A percentile compares a stretch with the other conserved stretches of the same genome.
Evolutionary conservation across 768 basidiomycete species (phyloP).

Genomic region (Gymnopilus dilepis): DNA sequence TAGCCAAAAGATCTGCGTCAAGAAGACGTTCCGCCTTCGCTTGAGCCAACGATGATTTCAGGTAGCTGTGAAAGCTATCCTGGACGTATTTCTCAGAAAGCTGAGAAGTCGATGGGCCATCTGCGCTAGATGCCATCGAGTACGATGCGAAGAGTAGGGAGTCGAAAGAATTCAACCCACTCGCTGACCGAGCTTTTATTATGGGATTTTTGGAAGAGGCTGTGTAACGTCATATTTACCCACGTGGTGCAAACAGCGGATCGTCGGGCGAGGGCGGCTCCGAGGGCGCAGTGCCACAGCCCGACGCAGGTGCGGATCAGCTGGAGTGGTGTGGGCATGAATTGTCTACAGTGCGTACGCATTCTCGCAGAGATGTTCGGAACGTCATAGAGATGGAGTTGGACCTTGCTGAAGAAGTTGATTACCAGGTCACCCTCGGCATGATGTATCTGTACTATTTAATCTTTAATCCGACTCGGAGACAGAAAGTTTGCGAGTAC

Average conservation of each 20-base stretch:
- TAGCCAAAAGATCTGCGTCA: conserved; percentile 73
- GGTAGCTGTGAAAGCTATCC: conserved; percentile 82
- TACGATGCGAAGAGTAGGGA: neutral
- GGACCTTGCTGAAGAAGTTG: too few relatives aligned
- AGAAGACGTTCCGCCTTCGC: conserved; percentile 79
- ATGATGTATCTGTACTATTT: too few relatives aligned
- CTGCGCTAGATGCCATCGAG: neutral
- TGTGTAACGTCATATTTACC: conserved; percentile 6
- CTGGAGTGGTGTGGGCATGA: too few relatives aligned
- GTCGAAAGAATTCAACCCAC: neutral
- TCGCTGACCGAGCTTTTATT: neutral
- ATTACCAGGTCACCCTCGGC: too few relatives aligned
- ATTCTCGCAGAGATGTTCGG: too few relatives aligned
- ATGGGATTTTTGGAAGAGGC: neutral
- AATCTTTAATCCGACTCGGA: too few relatives aligned
- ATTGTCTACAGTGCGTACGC: too few relatives aligned
- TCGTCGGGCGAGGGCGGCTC: neutral
- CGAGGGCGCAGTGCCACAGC: too few relatives aligned
- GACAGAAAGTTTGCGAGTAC: too few relatives aligned
- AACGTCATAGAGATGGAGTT: too few relatives aligned
- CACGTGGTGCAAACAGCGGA: conserved; percentile 23
- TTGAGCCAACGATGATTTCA: conserved; percentile 77
- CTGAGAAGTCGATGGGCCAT: neutral
- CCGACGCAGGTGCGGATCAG: too few relatives aligned
- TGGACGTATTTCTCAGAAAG: conserved; percentile 73